phyloP scores from a whole-genome alignment of 192 early-diverging fungal genomes.

The Umbelopsis vinacea region DNA sequence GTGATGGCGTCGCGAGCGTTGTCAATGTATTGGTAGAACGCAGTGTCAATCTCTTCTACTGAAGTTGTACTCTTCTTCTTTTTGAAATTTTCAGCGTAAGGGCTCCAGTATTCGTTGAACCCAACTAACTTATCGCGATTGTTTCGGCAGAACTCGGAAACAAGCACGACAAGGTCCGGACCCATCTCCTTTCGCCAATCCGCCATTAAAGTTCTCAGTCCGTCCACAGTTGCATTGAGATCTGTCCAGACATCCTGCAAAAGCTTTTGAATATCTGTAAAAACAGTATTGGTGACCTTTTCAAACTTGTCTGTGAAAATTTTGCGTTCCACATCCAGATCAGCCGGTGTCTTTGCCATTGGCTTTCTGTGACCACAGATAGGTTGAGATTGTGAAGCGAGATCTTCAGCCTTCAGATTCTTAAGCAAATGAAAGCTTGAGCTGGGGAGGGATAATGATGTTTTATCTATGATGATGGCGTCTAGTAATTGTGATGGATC shows the following conservation, averaged over 20 bases:
- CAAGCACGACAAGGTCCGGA: constrained; percentile 14
- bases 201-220: constrained; percentile 24
- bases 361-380: constrained; percentile 73
- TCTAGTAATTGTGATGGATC: constrained; percentile 71
- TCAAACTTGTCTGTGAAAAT: constrained; percentile 70
- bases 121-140: constrained; percentile 30
- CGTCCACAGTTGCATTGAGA: constrained; percentile 40
- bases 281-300: constrained; percentile 56
- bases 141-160: constrained; percentile 35
- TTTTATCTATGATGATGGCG: constrained; percentile 67
- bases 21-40: constrained; percentile 51
- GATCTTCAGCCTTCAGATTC: constrained; percentile 64
- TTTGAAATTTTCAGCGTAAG: constrained; percentile 49
- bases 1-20: constrained; percentile 48
- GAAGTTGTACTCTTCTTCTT: constrained; percentile 27
- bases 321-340: constrained; percentile 70
- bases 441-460: constrained; percentile 63
- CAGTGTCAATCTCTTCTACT: constrained; percentile 49
- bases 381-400: constrained; percentile 71
- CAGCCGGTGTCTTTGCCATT: constrained; percentile 65
- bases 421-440: constrained; percentile 68
- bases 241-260: constrained; percentile 71
- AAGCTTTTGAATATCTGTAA: constrained; percentile 59
- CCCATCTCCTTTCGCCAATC: constrained; percentile 32
- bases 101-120: constrained; percentile 60